A percentile compares a stretch with the other conserved stretches of the same genome.
Evolutionary conservation across 2,329 filamentous ascomycete genomes (phyloP).

Genomic region (Diplodia seriata): DNA sequence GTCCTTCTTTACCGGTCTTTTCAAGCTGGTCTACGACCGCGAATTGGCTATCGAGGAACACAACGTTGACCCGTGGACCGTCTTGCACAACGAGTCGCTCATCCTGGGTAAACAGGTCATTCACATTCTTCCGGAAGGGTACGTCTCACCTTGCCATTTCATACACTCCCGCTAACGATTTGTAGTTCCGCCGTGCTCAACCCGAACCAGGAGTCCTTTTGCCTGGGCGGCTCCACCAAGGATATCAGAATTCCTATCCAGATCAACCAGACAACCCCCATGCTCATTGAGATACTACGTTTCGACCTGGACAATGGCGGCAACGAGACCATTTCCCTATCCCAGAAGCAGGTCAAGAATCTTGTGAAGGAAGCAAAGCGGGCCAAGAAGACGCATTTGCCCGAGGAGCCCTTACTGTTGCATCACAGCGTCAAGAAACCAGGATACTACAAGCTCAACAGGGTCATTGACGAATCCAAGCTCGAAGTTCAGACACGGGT

Average conservation of each 20-base stretch:
- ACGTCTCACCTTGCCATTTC: constrained; percentile 39
- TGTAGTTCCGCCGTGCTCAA: constrained; percentile 83
- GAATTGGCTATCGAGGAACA: constrained; percentile 94
- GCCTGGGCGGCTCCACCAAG: constrained; percentile 70
- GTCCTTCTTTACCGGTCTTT: constrained; percentile 73
- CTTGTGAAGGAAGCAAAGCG: constrained; percentile 75
- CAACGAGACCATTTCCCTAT: constrained; percentile 81
- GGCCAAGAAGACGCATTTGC: constrained; percentile 55
- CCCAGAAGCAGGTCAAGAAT: constrained; percentile 74
- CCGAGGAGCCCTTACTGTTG: constrained; percentile 68
- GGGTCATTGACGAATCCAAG: constrained; percentile 91
- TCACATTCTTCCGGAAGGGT: constrained; percentile 95
- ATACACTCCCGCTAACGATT: constrained; percentile 32
- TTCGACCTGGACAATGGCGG: constrained; percentile 81
- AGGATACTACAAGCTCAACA: constrained; percentile 83
- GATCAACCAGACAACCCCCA: constrained; percentile 91
- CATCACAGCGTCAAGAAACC: constrained; percentile 81
- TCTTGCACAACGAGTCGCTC: constrained; percentile 89
- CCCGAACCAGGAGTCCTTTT: constrained; percentile 79
- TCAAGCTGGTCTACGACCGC: constrained; percentile 87
- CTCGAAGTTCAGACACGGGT: constrained; percentile 82
- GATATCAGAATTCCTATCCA: constrained; percentile 77
- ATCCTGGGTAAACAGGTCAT: constrained; percentile 97
- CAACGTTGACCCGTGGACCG: constrained; percentile 84
- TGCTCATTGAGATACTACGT: constrained; percentile 86